These are phyloP conservation scores for Globisporangium abappressorium DNA, from an alignment of 352 stramenopile genomes.

Conservation along the genomic window DNA sequence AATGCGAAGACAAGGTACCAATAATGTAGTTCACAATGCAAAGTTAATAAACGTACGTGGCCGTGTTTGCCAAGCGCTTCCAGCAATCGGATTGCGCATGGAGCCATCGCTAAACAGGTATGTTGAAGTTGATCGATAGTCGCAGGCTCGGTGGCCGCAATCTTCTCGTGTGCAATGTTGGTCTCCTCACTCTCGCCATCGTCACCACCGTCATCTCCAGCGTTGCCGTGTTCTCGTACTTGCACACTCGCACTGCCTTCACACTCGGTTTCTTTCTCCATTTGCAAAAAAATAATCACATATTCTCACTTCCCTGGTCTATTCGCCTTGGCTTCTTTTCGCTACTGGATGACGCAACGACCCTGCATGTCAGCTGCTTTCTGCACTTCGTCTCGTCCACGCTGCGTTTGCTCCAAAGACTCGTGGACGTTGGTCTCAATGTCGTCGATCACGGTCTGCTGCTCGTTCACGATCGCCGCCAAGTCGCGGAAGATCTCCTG, in stretches of 20 bases:
- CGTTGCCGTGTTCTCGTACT: background rate
- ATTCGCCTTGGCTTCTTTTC: background rate
- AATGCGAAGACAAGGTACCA: background rate
- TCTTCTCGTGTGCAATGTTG: background rate
- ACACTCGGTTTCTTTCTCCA: background rate
- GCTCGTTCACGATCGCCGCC: conserved; percentile 80
- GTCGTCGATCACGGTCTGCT: conserved; percentile 83
- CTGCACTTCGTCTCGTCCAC: conserved; percentile 80
- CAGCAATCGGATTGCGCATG: background rate
- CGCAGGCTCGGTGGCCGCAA: background rate
- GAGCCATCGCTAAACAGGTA: background rate
- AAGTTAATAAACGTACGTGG: background rate
- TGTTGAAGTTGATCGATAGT: background rate
- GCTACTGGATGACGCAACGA: conserved; percentile 66
- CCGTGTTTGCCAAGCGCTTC: background rate
- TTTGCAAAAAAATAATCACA: conserved; percentile 8
- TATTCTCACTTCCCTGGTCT: background rate
- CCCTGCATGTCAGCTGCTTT: conserved; percentile 82
- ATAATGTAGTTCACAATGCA: background rate
- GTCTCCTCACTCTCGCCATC: background rate
- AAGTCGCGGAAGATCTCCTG: conserved; percentile 90
- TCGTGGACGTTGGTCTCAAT: conserved; percentile 85
- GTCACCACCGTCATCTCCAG: background rate
- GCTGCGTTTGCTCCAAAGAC: conserved; percentile 79
- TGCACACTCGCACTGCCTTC: background rate